Evolutionary conservation across 1,284 basidiomycete genomes (phyloP), one percentile per base, ranked within the genome.

Genomic region (Taiwanofungus camphoratus): DNA sequence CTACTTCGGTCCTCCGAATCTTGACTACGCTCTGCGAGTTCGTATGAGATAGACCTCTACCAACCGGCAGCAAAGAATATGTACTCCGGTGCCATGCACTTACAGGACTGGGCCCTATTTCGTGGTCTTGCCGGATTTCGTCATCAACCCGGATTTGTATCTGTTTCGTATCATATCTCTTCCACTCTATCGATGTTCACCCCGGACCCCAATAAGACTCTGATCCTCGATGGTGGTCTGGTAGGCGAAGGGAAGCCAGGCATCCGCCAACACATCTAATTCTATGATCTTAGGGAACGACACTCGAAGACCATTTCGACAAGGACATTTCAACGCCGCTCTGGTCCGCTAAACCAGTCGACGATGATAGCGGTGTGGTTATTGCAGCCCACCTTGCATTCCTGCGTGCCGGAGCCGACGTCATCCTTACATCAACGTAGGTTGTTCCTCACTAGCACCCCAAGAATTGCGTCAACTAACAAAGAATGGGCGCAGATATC

Each of bases 331-430:
- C 76, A 0, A 70, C 72, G 0, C 68, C 78, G 2, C 62, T 89
- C 27, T 89, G 87, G 87, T 87, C 85, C 9, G 74, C 79, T 1
- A 72, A 76, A 43, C 70, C 79, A 3, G 61, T 81, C 15, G 59
- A 68, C 13, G 67, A 75, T 20, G 67, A 79, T 32, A 76, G 79
- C 0, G 67, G 70, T 5, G 60, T 66, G 0, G 70, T 90, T 31
- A 51, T 77, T 11, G 58, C 69, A 7, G 73, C 78, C 0, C 87
- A 91, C 58, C 52, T 74, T 7, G 67, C 65, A 3, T 86, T 82
- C 55, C 60, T 86, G 30, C 65, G 67, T 16, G 76, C 80, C 2
- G 81, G 82, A 0, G 73, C 81, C n/a, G 61, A 67, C 40, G 64
- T 82, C 20, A 72, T 87, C 31, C 62, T 73, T 36, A 82, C 82